A percentile compares a stretch with the other conserved stretches of the same genome.
Conservation (phyloP, 331 rosid genomes). For the Erythrophleum ivorense region DNA sequence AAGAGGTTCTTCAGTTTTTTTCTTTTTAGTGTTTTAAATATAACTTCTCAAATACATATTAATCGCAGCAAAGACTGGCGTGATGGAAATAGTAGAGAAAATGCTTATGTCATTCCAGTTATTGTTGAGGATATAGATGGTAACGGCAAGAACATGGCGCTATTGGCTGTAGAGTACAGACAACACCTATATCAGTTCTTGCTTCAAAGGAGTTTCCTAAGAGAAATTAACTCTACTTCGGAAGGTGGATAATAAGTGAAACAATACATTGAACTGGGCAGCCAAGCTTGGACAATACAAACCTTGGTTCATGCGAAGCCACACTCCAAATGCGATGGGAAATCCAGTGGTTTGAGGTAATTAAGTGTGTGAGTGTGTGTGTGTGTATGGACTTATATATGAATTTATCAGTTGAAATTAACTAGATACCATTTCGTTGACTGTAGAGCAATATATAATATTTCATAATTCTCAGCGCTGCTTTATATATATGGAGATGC, state of each 20-base stretch:
- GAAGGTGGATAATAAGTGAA: background rate
- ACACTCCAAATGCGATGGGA: no score
- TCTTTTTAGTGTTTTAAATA: no score
- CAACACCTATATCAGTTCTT: constrained; percentile 48
- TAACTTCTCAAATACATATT: constrained; percentile 9
- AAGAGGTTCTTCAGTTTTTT: no score
- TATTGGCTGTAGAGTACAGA: constrained; percentile 63
- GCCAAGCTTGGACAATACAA: background rate
- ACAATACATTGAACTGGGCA: background rate
- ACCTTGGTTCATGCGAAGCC: no score
- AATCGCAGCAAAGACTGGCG: constrained; percentile 63
- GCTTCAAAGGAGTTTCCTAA: background rate
- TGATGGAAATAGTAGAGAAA: constrained; percentile 59
- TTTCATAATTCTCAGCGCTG: no score
- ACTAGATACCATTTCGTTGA: no score
- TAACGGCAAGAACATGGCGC: constrained; percentile 54
- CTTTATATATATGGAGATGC: background rate
- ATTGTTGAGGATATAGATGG: constrained; percentile 50
- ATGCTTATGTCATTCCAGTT: constrained; percentile 52
- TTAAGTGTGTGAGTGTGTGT: no score
- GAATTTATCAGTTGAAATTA: no score
- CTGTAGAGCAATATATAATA: no score
- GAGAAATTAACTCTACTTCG: constrained; percentile 27
- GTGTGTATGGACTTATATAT: no score
- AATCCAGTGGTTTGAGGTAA: background rate